Percentiles rank a stretch among this genome's conserved stretches.
These are phyloP conservation scores for Cyclotella sp. DNA, from an alignment of 108 stramenopile species.

Conservation along the genomic window DNA sequence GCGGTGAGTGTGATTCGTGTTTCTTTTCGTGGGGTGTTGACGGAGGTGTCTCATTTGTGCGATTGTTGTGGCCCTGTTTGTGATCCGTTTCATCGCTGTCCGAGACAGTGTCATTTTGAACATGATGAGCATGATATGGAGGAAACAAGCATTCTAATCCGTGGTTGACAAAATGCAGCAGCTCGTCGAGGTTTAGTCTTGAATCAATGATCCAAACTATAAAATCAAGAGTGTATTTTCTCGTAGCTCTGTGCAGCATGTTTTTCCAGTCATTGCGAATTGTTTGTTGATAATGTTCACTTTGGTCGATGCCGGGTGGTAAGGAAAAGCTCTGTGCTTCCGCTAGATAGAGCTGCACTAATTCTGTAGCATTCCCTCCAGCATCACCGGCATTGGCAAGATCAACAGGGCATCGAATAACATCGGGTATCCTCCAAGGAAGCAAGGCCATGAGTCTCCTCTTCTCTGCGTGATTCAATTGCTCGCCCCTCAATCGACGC, in stretches of 20 bases:
- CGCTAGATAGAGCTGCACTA: constrained; percentile 3
- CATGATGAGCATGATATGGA: not conserved
- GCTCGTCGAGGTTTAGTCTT: constrained; percentile 15
- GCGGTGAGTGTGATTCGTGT: not conserved
- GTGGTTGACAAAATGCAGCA: constrained; percentile 29
- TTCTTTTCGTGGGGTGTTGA: not conserved
- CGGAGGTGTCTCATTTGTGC: not conserved
- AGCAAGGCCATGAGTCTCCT: constrained; percentile 49
- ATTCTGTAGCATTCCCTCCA: not conserved
- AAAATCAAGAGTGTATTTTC: constrained; percentile 29
- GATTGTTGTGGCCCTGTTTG: no score
- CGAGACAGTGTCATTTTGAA: not conserved
- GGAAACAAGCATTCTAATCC: constrained; percentile 44
- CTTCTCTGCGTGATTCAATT: constrained; percentile 17
- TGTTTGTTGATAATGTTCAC: not conserved
- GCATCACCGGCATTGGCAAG: no score
- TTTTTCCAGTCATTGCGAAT: constrained; percentile 19
- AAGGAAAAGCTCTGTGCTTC: constrained; percentile 15
- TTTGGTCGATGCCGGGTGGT: not conserved
- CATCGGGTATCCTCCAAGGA: constrained; percentile 43
- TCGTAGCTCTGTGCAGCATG: constrained; percentile 5
- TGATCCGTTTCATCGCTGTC: not conserved
- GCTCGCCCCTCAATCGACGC: constrained; percentile 47
- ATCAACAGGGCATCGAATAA: no score
- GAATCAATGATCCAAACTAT: constrained; percentile 48